Base-by-base conservation (phyloP, 2,329 filamentous ascomycete species). In the Aspergillus ibericus region DNA sequence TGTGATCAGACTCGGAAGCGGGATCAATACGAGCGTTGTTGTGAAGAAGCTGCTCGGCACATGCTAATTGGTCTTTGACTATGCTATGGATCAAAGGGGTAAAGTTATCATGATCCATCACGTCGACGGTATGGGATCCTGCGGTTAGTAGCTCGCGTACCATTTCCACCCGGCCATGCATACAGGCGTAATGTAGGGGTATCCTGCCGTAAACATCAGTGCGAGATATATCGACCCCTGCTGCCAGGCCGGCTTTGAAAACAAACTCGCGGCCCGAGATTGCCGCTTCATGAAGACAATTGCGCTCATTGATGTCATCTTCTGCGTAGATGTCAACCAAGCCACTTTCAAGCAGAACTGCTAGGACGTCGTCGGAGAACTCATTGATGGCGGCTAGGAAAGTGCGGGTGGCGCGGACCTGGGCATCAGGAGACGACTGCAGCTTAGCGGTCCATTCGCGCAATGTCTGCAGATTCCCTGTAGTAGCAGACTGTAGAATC, bases 281-380 rank as follows among this genome's bases (percentile, higher is more conserved):
- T 0, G 93, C 89, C n/a, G 95, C 91, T 77, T 98, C 95, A 68
- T 99, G 95, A 48, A 99, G 82, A 70, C 93, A 96, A 69, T 97
- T 99, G 40, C 95, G 85, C 78, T 97, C 93, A 69, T 98, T 99
- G 74, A 99, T 98, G 69, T 97, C 93, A 72, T 99, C 95, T 68
- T 96, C 92, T 0, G 92, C 95, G 69, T 92, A 88, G n/a, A 97
- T 83, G 73, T 98, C 89, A 34, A 99, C 91, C 22, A 95, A 79
- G 0, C 86, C 86, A 2, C 93, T 96, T 50, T 90, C 87, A 25
- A 97, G 80, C 25, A 99, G 83, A 5, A 91, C 80, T 59, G 86
- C 84, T 18, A 98, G 80, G 8, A 93, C 88, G 27, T 89, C 85
- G 63, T 89, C 84, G 0, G 92, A 88, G 3, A 90, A 93, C 68